Conservation (phyloP, 495 filamentous ascomycete genomes). For the Tirmania nivea region DNA sequence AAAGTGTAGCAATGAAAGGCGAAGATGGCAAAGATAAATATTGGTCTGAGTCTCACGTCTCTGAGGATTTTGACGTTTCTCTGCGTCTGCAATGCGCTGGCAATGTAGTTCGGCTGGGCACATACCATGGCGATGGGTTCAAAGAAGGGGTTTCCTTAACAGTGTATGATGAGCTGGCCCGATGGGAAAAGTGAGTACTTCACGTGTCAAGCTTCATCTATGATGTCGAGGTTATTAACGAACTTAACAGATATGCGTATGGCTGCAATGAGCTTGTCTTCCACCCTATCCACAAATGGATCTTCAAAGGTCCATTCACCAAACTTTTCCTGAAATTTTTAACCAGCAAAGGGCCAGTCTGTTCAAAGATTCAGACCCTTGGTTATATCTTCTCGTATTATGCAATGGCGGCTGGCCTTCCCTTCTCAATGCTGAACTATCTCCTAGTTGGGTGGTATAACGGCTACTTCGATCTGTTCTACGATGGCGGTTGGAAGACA, state of each 20-base stretch:
- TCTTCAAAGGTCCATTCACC: slow-evolving; percentile 49
- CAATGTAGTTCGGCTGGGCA: slow-evolving; percentile 51
- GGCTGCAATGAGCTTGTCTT: slow-evolving; percentile 68
- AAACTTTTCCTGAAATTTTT: slow-evolving; percentile 50
- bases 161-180: slow-evolving; percentile 62
- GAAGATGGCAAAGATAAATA: slow-evolving; percentile 54
- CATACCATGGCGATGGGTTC: slow-evolving; percentile 53
- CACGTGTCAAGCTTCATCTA: no score
- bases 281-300: slow-evolving; percentile 44
- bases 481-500: slow-evolving; percentile 53
- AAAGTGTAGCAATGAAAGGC: slow-evolving; percentile 42
- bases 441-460: slow-evolving; percentile 58
- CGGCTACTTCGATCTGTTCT: slow-evolving; percentile 51
- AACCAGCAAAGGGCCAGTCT: slow-evolving; percentile 48
- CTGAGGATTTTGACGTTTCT: slow-evolving; percentile 73
- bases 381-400: slow-evolving; percentile 75
- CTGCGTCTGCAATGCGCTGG: slow-evolving; percentile 51
- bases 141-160: slow-evolving; percentile 71
- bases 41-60: slow-evolving; percentile 66
- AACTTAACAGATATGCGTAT: slow-evolving; percentile 36
- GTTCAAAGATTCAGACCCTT: slow-evolving; percentile 58
- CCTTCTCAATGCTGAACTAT: slow-evolving; percentile 57
- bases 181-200: slow-evolving; percentile 43
- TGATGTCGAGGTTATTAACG: no score
- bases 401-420: slow-evolving; percentile 57